Percentiles rank a stretch among this genome's conserved stretches.
These are phyloP conservation scores for Brasilioporus rufonigricans DNA, from an alignment of 768 basidiomycete species.

Conservation along the genomic window DNA sequence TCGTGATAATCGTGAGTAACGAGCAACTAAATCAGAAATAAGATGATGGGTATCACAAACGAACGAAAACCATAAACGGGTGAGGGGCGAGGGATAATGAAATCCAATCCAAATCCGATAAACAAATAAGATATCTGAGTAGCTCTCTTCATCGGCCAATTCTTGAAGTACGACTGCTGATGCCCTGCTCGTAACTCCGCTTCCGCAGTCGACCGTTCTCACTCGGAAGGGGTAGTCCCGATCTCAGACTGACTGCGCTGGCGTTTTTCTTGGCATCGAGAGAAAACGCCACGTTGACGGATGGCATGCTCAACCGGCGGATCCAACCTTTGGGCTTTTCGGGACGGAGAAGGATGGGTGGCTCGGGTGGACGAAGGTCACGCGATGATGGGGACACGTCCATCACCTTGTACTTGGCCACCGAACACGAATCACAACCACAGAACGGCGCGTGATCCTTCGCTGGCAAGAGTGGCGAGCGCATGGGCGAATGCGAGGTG, in stretches of 20 bases:
- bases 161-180: slow-evolving; percentile 51
- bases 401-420: slow-evolving; percentile 47
- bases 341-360: slow-evolving; percentile 44
- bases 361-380: slow-evolving; percentile 41
- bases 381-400: slow-evolving; percentile 27
- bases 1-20: slow-evolving; percentile 7
- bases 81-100: slow-evolving; percentile 2
- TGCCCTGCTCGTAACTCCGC: slow-evolving; percentile 33
- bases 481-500: slow-evolving; percentile 29
- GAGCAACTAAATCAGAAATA: not conserved
- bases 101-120: not conserved
- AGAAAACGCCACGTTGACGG: slow-evolving; percentile 56
- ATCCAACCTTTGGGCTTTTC: slow-evolving; percentile 75
- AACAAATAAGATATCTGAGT: not conserved
- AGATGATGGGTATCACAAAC: slow-evolving; percentile 5
- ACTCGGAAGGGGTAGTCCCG: slow-evolving; percentile 32
- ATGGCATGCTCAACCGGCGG: slow-evolving; percentile 73
- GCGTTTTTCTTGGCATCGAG: slow-evolving; percentile 55
- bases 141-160: slow-evolving; percentile 34
- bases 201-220: slow-evolving; percentile 51
- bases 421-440: slow-evolving; percentile 64
- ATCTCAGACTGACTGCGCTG: slow-evolving; percentile 40
- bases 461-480: slow-evolving; percentile 25
- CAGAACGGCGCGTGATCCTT: slow-evolving; percentile 60
- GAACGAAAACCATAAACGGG: not conserved